Conservation (phyloP, 1,139 yeast species). For the Lodderomyces parapsilosis region DNA sequence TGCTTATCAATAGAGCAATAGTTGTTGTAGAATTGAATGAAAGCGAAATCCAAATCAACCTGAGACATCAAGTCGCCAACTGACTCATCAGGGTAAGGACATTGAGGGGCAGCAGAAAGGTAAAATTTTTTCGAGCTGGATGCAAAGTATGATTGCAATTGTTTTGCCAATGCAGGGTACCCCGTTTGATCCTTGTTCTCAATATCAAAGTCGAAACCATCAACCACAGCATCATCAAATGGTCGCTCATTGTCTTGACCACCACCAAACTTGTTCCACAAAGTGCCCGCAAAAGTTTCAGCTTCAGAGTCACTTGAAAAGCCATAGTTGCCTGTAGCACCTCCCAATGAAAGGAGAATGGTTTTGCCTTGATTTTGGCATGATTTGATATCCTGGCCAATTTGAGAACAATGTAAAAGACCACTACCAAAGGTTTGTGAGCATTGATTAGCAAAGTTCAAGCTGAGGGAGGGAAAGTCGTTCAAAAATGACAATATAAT, state of each 20-base stretch:
- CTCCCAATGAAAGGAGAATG: conserved; percentile 70
- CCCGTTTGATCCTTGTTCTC: conserved; percentile 47
- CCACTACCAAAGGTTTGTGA: conserved; percentile 51
- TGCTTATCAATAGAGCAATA: conserved; percentile 52
- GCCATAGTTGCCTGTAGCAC: conserved; percentile 74
- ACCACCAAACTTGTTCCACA: conserved; percentile 86
- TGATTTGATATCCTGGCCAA: conserved; percentile 66
- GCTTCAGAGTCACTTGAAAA: conserved; percentile 62
- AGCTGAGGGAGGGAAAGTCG: conserved; percentile 45
- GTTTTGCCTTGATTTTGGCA: conserved; percentile 77
- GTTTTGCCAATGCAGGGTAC: conserved; percentile 56
- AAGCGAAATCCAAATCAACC: conserved; percentile 73
- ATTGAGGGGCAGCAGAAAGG: conserved; percentile 89
- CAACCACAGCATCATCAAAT: conserved; percentile 51
- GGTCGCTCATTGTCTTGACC: conserved; percentile 63
- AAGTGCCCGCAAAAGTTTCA: conserved; percentile 60
- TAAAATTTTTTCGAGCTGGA: conserved; percentile 57
- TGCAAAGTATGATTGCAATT: conserved; percentile 54
- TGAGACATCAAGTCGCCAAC: conserved; percentile 62
- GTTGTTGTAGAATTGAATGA: conserved; percentile 88
- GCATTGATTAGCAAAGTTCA: conserved; percentile 72
- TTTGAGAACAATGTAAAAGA: conserved; percentile 53
- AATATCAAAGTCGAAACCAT: conserved; percentile 42
- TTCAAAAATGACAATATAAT: conserved; percentile 65
- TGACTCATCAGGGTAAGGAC: conserved; percentile 81